Base-by-base conservation (phyloP, 2,329 filamentous ascomycete genomes). In the Bertia moriformis region DNA sequence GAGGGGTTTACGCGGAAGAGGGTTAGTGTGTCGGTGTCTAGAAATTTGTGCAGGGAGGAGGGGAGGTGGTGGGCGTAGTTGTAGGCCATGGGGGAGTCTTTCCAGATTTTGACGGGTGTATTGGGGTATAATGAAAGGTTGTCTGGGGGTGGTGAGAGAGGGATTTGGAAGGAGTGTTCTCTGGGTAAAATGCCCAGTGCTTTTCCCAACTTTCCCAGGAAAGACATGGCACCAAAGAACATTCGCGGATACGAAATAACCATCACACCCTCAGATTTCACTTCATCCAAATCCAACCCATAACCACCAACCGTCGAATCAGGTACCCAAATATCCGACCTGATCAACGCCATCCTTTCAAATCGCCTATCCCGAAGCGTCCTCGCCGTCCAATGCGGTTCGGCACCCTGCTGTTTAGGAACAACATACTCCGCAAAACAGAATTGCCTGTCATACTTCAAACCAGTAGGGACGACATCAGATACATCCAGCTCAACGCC, bases 61-160 rank as follows among this genome's bases (percentile, higher is more conserved):
- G 71, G 61, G 1, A 66, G 44, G 3, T 66, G 60, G 1, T 48
- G 36, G 3, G 49, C 48, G 40, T 61, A 58, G 47, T 63, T 53
- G 40, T 60, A 45, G 14, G 59, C 55, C 2, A 58, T 47, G 1
- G 69, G 66, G 15, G 43, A 52, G 46, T 77, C 71, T 45, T 64
- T 67, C 69, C 71, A 77, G 42, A 78, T 67, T 17, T 53, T 61
- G 42, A 78, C 54, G 13, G 58, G 51, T 38, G 65, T 58, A 1
- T 51, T 56, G 1, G 53, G 61, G 48, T 71, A 76, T 1, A 51
- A 47, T 42, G 60, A 62, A 18, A 51, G 49, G 41, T 56, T 51
- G 15, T 62, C 54, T 18, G 51, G 42, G 1, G 65, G 55, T 10
- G 71, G 71, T 15, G 57, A 49, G 39, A 76, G 61, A 0, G 73